These are phyloP conservation scores for Kazachstania bromeliacearum DNA, from an alignment of 805 yeast species.

Conservation along the genomic window DNA sequence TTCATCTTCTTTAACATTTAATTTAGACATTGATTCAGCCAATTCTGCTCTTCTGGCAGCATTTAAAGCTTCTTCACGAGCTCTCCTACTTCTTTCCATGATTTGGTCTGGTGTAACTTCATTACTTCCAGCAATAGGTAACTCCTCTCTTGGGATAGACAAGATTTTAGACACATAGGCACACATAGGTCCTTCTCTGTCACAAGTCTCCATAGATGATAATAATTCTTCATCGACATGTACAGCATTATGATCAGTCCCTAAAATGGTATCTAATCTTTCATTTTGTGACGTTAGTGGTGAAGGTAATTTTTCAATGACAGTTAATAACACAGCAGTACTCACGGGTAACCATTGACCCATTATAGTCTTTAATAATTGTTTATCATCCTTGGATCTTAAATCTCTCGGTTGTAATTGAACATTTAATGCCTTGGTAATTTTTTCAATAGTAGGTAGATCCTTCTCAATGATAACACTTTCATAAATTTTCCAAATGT, in stretches of 20 bases:
- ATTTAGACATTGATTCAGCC: conserved; percentile 22
- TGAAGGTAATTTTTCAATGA: conserved; percentile 76
- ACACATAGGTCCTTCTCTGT: conserved; percentile 49
- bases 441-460: conserved; percentile 62
- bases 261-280: conserved; percentile 56
- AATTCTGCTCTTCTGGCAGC: conserved; percentile 50
- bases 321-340: conserved; percentile 72
- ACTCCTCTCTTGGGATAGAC: conserved; percentile 71
- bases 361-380: conserved; percentile 55
- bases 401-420: conserved; percentile 67
- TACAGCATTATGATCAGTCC: conserved; percentile 28
- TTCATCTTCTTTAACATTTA: conserved; percentile 8
- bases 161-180: conserved; percentile 87
- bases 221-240: conserved; percentile 41
- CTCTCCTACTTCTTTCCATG: conserved; percentile 51
- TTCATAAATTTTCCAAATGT: conserved; percentile 85
- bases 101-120: conserved; percentile 46
- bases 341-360: conserved; percentile 94
- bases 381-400: conserved; percentile 65
- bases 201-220: conserved; percentile 57
- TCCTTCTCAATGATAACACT: conserved; percentile 56
- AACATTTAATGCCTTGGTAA: conserved; percentile 59
- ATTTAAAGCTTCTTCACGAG: conserved; percentile 56
- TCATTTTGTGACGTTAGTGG: conserved; percentile 67
- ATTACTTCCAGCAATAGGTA: conserved; percentile 45